A percentile compares a stretch with the other conserved stretches of the same genome.
Conservation (phyloP, 2,329 filamentous ascomycete species). For the Boeremia exigua region DNA sequence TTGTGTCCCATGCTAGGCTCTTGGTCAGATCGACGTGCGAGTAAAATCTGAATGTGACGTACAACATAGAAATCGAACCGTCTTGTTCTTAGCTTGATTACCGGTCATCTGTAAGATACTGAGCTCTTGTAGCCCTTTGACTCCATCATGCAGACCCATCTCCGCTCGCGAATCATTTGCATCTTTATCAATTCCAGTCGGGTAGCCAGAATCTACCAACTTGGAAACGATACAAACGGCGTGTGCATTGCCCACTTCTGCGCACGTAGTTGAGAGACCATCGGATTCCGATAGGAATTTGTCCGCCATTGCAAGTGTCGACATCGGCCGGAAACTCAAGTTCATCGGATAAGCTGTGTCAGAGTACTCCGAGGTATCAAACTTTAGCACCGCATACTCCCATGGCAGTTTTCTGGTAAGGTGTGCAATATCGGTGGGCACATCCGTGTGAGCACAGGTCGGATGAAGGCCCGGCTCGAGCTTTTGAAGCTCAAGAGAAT, state of each 20-base stretch:
- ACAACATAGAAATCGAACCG: not conserved
- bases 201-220: not conserved
- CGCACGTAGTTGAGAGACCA: not conserved
- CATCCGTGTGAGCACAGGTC: not conserved
- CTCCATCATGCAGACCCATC: not conserved
- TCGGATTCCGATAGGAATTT: not conserved
- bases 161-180: not conserved
- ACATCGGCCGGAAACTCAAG: slow-evolving; percentile 1
- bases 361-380: not conserved
- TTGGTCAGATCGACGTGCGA: not conserved
- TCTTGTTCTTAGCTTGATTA: not conserved
- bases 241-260: not conserved
- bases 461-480: not conserved
- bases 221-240: not conserved
- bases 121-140: not conserved
- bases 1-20: not conserved
- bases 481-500: not conserved
- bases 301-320: not conserved
- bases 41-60: not conserved
- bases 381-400: not conserved
- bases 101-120: not conserved
- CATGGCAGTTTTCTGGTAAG: slow-evolving; percentile 1
- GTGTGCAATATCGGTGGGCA: not conserved
- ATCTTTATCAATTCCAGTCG: not conserved
- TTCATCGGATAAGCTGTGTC: slow-evolving; percentile 9